Evolutionary conservation across 1,284 basidiomycete genomes (phyloP).

Genomic region (Phlebopus sp.): DNA sequence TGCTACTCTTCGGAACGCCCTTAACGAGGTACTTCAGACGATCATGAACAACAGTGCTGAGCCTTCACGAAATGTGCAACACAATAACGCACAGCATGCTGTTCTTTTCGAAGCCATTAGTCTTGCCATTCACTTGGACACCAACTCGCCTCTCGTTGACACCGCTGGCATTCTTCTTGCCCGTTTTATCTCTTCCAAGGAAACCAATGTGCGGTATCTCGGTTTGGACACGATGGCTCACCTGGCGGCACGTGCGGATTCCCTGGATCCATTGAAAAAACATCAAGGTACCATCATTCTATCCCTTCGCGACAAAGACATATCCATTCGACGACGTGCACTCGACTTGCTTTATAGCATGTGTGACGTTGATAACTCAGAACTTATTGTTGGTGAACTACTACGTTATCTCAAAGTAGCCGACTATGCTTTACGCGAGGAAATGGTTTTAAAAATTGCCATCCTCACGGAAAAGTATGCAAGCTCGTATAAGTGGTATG

Average conservation of each 20-base stretch:
- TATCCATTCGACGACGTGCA: constrained; percentile 91
- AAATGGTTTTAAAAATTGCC: constrained; percentile 98
- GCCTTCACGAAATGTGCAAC: constrained; percentile 92
- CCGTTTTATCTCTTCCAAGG: constrained; percentile 94
- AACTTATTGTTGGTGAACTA: constrained; percentile 92
- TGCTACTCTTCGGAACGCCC: constrained; percentile 68
- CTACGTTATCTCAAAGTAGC: constrained; percentile 91
- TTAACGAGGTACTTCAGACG: constrained; percentile 85
- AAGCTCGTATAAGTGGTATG: constrained; percentile 92
- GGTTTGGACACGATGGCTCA: constrained; percentile 99
- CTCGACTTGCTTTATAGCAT: constrained; percentile 97
- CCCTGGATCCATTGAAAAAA: constrained; percentile 89
- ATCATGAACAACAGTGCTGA: constrained; percentile 94
- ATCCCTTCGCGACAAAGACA: constrained; percentile 94
- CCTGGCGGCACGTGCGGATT: constrained; percentile 89
- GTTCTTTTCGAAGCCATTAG: constrained; percentile 98
- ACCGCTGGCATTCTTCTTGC: constrained; percentile 92
- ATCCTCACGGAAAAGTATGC: constrained; percentile 98
- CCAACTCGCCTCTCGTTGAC: constrained; percentile 85
- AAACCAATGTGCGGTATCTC: constrained; percentile 98
- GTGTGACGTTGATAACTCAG: constrained; percentile 96
- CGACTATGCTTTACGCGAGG: constrained; percentile 93
- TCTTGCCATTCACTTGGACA: constrained; percentile 95
- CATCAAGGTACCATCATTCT: constrained; percentile 96
- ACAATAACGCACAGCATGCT: constrained; percentile 98